Evolutionary conservation across 495 filamentous ascomycete species (phyloP), one percentile per base, ranked within the genome.

Genomic region (Aspergillus avenaceus): DNA sequence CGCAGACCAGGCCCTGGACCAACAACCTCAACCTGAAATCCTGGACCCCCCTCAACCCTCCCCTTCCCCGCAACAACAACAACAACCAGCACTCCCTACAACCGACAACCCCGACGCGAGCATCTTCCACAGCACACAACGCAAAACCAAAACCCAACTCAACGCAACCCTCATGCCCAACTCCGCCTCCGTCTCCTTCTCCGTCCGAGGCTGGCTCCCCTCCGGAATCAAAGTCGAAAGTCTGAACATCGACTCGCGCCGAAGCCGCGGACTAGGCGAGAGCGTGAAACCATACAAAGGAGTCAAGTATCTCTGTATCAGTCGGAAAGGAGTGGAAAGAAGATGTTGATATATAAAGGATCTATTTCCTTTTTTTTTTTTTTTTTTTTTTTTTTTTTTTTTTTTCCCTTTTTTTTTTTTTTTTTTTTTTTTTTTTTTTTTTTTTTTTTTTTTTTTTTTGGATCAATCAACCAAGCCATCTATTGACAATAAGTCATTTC

Each of bases 281-380:
- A 82, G 85, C 9, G 81, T 97, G 36, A 91, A 88, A 66, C 93
- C 95, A 32, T 99, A 95, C 67, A 99, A 97, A 73, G 95, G 93
- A 11, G 93, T 97, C 40, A 99, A 97, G 70, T 99, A 99, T 68
- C 64, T 97, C 49, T 95, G 90, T 55, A 83, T 93, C 24, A 96
- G 90, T 68, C 83, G 81, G 54, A 82, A 81, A 36, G 95, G 95
- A 3, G 78, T 99, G 32, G 93, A 97, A 69, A 58, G 72, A 19
- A 62, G 73, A 44, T 73, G 68, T 47, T 76, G 52, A 66, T 19
- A 45, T 45, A 29, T 45, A 45, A n/a, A n/a, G n/a, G n/a, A n/a
- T 28, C 25, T 19, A 18, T 16, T 45, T 26, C 21, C 11, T 11
- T 5, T 19, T 38, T 38, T 7, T n/a, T 37, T n/a, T 16, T 37